These are phyloP conservation scores for Ogataea glucozyma DNA, from an alignment of 805 yeast genomes.

Conservation along the genomic window DNA sequence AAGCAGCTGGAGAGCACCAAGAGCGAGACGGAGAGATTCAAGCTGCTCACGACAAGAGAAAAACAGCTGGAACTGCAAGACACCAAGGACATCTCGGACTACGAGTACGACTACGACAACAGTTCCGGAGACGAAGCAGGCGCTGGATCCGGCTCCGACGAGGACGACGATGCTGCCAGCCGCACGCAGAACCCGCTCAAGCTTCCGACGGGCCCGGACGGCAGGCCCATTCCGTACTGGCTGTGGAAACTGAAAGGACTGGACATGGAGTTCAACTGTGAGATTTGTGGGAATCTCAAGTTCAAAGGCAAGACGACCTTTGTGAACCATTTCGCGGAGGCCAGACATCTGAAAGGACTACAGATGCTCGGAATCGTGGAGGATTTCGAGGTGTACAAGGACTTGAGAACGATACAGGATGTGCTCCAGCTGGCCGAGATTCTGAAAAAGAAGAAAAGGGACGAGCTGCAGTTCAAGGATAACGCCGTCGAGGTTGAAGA, in stretches of 20 bases:
- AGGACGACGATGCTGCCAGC: conserved; percentile 37
- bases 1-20: conserved; percentile 51
- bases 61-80: conserved; percentile 53
- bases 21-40: conserved; percentile 61
- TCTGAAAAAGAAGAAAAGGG: conserved; percentile 40
- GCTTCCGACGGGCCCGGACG: conserved; percentile 83
- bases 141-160: conserved; percentile 28
- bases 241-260: conserved; percentile 86
- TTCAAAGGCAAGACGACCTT: conserved; percentile 75
- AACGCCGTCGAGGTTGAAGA: conserved; percentile 83
- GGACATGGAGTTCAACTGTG: conserved; percentile 71
- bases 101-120: conserved; percentile 33
- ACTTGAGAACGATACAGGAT: conserved; percentile 65
- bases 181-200: conserved; percentile 49
- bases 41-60: conserved; percentile 72
- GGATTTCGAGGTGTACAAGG: conserved; percentile 50
- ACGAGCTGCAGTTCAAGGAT: conserved; percentile 45
- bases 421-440: conserved; percentile 60
- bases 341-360: conserved; percentile 72
- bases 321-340: conserved; percentile 72
- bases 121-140: neutral
- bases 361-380: conserved; percentile 70
- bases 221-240: conserved; percentile 93
- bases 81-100: conserved; percentile 33
- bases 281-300: conserved; percentile 75